These are phyloP conservation scores for Fusarium domesticum DNA, from an alignment of 2,329 filamentous ascomycete species.

Conservation along the genomic window DNA sequence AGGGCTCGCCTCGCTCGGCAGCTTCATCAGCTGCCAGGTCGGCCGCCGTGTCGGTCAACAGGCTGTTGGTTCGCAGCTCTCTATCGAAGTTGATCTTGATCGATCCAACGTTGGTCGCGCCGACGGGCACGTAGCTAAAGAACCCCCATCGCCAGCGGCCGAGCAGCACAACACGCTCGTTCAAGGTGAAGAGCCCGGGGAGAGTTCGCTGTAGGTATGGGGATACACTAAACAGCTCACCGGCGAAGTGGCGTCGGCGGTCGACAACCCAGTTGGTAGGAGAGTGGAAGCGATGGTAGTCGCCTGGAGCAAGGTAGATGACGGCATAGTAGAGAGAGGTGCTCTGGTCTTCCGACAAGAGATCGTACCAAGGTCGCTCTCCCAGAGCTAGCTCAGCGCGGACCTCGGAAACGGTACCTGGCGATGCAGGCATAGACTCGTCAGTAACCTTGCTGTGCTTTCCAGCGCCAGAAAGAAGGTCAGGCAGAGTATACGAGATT, in stretches of 20 bases:
- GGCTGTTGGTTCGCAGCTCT: conserved; percentile 87
- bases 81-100: conserved; percentile 97
- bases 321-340: conserved; percentile 89
- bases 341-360: conserved; percentile 58
- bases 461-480: conserved; percentile 73
- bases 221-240: conserved; percentile 91
- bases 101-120: conserved; percentile 94
- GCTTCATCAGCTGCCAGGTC: conserved; percentile 82
- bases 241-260: conserved; percentile 91
- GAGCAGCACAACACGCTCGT: conserved; percentile 90
- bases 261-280: conserved; percentile 95
- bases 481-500: conserved; percentile 89
- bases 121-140: conserved; percentile 93
- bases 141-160: conserved; percentile 97
- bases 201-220: conserved; percentile 91
- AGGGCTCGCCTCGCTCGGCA: conserved; percentile 70
- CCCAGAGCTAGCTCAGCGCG: conserved; percentile 76
- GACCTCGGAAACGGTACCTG: conserved; percentile 78
- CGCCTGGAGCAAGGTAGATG: conserved; percentile 92
- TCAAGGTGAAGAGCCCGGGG: conserved; percentile 91
- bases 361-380: conserved; percentile 66
- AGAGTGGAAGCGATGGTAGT: conserved; percentile 98
- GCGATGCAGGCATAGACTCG: conserved; percentile 62
- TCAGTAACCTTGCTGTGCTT: conserved; percentile 58
- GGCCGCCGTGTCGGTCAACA: conserved; percentile 88